These are phyloP conservation scores for Ustilago tritici DNA, from an alignment of 1,284 basidiomycete genomes.

Conservation along the genomic window DNA sequence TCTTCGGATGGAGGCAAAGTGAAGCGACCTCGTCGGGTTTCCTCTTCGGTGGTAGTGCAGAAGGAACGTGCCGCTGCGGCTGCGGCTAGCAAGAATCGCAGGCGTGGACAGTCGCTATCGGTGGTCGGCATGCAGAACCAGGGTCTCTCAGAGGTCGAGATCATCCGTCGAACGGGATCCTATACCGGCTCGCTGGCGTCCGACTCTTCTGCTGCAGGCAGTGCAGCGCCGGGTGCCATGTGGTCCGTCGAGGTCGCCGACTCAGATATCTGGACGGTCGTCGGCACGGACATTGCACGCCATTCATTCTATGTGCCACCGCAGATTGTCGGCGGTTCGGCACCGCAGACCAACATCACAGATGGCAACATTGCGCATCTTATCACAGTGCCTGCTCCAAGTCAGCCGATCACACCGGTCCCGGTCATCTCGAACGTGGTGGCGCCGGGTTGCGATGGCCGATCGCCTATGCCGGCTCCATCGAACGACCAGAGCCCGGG, in stretches of 20 bases:
- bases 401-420: constrained; percentile 68
- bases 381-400: constrained; percentile 69
- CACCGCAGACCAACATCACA: constrained; percentile 27
- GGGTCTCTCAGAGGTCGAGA: constrained; percentile 39
- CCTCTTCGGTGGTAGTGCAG: constrained; percentile 58
- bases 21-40: constrained; percentile 61
- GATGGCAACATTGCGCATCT: constrained; percentile 53
- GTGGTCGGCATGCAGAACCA: constrained; percentile 57
- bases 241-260: constrained; percentile 59
- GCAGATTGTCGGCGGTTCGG: constrained; percentile 50
- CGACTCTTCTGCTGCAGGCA: constrained; percentile 54
- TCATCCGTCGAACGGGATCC: constrained; percentile 45
- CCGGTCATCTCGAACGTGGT: constrained; percentile 80
- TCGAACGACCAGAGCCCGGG: constrained; percentile 71
- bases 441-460: constrained; percentile 75
- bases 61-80: constrained; percentile 50
- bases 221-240: constrained; percentile 44
- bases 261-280: constrained; percentile 92
- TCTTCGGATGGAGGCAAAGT: constrained; percentile 67
- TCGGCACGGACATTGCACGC: constrained; percentile 76
- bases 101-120: constrained; percentile 61
- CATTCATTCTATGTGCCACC: constrained; percentile 70
- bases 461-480: constrained; percentile 33
- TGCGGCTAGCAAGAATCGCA: constrained; percentile 51
- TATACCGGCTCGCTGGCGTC: constrained; percentile 50